Evolutionary conservation across 768 basidiomycete species (phyloP), one percentile per base, ranked within the genome.

Genomic region (Suillus subluteus): DNA sequence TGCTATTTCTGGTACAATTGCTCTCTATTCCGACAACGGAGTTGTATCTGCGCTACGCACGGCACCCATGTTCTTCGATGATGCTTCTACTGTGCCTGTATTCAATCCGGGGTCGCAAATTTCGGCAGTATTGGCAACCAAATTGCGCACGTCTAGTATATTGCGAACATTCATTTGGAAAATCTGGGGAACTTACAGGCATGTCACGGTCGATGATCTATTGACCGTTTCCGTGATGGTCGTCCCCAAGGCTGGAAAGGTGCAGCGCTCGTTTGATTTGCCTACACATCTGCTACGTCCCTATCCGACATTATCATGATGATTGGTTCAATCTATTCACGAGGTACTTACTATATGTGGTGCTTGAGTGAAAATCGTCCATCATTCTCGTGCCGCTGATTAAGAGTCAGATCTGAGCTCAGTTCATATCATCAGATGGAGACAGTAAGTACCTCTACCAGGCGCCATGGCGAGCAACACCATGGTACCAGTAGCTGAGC

Each of bases 401-500:
- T 11, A 6, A 58, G n/a, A 38, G n/a, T 58, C 15, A 58, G 40
- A 59, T 59, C 8, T 40, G 23, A 26, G 38, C 30, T 26, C 11
- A 30, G 38, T 41, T 26, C 11, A 30, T 41, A 30, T 41, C 16
- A 26, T 41, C 23, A 12, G 23, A 40, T 23, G 6, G 55, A 41
- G 40, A 61, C 58, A 61, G 58, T 21, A 59, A 59, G 26, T 12
- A 59, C 16, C 15, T 41, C 9, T 61, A 18, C 26, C 23, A 26
- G 8, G 58, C 40, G 23, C 16, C 58, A 59, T 61, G 40, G 58
- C 43, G 40, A 41, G 16, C 40, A 37, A 13, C 56, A 58, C 37
- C 52, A 52, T 52, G 52, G 52, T 50, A 50, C 23, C 58, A 41
- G 38, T 37, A 40, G 58, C 26, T 26, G 58, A 16, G 38, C 58